A percentile compares a stretch with the other conserved stretches of the same genome.
Evolutionary conservation across 2,329 filamentous ascomycete genomes (phyloP).

Genomic region (Exophiala oligosperma): DNA sequence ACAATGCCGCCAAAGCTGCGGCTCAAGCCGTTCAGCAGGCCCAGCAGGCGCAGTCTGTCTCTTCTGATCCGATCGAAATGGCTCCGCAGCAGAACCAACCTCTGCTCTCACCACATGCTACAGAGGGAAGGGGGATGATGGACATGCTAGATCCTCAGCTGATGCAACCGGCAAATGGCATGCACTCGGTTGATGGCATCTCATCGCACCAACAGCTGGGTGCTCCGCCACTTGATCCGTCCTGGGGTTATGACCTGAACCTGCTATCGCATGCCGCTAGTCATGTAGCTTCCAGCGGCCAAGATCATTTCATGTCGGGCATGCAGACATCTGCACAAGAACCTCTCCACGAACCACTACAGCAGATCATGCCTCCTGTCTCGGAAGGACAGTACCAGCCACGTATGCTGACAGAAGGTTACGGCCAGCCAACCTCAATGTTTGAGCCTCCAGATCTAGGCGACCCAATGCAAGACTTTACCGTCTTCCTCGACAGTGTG

Average conservation of each 20-base stretch:
- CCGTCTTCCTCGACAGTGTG: slow-evolving; percentile 50
- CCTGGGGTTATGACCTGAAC: slow-evolving; percentile 53
- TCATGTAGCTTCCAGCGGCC: slow-evolving; percentile 49
- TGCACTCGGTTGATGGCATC: slow-evolving; percentile 37
- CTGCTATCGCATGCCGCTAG: slow-evolving; percentile 50
- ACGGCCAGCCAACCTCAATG: slow-evolving; percentile 33
- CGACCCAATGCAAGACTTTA: slow-evolving; percentile 51
- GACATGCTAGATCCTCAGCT: slow-evolving; percentile 46
- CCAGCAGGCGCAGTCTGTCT: slow-evolving; percentile 10
- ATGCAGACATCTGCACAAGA: slow-evolving; percentile 28
- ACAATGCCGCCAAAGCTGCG: slow-evolving; percentile 16
- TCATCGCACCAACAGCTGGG: slow-evolving; percentile 39
- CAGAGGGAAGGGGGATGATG: slow-evolving; percentile 45
- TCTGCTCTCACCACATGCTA: slow-evolving; percentile 38
- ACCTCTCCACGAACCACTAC: slow-evolving; percentile 26
- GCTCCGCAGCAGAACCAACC: slow-evolving; percentile 30
- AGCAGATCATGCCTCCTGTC: slow-evolving; percentile 25
- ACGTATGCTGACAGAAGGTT: slow-evolving; percentile 28
- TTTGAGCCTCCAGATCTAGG: slow-evolving; percentile 48
- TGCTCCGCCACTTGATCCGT: slow-evolving; percentile 49
- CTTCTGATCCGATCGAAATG: slow-evolving; percentile 28
- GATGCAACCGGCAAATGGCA: slow-evolving; percentile 38
- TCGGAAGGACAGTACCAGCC: slow-evolving; percentile 29
- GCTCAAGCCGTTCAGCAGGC: slow-evolving; percentile 6
- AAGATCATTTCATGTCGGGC: slow-evolving; percentile 32